These are phyloP conservation scores for Leishmania mexicana DNA, from an alignment of 208 protist genomes.

Conservation along the genomic window DNA sequence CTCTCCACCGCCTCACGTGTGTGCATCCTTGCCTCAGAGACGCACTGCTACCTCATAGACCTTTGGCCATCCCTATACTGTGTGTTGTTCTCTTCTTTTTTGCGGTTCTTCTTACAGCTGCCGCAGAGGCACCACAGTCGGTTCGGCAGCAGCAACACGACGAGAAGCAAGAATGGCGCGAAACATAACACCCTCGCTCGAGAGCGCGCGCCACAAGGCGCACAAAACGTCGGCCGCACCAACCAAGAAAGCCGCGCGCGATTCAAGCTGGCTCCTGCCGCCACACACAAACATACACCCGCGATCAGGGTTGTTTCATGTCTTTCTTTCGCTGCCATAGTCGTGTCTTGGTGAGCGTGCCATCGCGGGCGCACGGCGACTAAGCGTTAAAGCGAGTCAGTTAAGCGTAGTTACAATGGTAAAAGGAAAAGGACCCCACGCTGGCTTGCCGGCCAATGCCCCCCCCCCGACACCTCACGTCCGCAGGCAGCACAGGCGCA, in stretches of 20 bases:
- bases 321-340: neutral
- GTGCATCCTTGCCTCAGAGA: neutral
- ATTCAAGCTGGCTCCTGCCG: neutral
- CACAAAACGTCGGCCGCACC: neutral
- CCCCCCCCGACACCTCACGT: neutral
- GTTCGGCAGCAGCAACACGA: neutral
- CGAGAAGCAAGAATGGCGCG: neutral
- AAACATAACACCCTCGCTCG: neutral
- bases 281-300: neutral
- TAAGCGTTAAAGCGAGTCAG: neutral
- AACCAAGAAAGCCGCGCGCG: neutral
- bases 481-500: neutral
- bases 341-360: neutral
- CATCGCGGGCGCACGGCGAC: neutral
- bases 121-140: neutral
- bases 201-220: neutral
- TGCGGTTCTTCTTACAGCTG: neutral
- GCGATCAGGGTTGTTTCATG: neutral
- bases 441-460: neutral
- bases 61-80: neutral
- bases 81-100: neutral
- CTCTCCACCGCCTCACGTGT: neutral
- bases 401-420: slow-evolving; percentile 21
- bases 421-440: slow-evolving; percentile 3
- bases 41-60: neutral